These are phyloP conservation scores for Xylaria palmicola DNA, from an alignment of 495 filamentous ascomycete genomes.

Conservation along the genomic window DNA sequence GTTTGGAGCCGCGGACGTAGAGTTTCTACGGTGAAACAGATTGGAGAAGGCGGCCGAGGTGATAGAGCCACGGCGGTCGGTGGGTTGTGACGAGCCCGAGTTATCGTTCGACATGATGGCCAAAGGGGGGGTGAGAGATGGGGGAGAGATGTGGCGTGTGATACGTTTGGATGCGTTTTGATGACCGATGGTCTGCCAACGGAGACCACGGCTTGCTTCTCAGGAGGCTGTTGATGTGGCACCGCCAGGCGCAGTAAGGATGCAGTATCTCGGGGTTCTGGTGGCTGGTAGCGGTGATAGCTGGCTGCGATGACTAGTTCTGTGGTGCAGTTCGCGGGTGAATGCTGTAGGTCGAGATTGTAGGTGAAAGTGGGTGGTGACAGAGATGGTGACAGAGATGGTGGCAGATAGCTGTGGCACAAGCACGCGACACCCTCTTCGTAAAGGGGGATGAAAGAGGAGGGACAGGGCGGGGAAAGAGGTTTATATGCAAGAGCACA, in stretches of 20 bases:
- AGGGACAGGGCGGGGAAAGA: background rate
- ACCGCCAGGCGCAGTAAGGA: too few species aligned
- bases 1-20: constrained; percentile 29
- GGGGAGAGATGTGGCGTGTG: background rate
- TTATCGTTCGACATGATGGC: constrained; percentile 33
- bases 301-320: too few species aligned
- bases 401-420: background rate
- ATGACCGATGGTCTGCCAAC: background rate
- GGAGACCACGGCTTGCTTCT: too few species aligned
- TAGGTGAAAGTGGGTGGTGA: too few species aligned
- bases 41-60: constrained; percentile 54
- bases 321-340: too few species aligned
- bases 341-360: too few species aligned
- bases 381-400: background rate
- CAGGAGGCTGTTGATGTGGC: too few species aligned
- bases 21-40: constrained; percentile 54
- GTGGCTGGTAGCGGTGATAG: too few species aligned
- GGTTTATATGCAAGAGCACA: background rate
- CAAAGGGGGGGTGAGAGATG: background rate
- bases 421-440: constrained; percentile 10
- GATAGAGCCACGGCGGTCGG: constrained; percentile 55
- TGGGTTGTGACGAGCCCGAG: constrained; percentile 34
- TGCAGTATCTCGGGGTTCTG: too few species aligned
- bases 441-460: constrained; percentile 8
- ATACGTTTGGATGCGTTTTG: background rate